These are phyloP conservation scores for Rhizophagus sp. DNA, from an alignment of 192 early-diverging fungal species.

Conservation along the genomic window DNA sequence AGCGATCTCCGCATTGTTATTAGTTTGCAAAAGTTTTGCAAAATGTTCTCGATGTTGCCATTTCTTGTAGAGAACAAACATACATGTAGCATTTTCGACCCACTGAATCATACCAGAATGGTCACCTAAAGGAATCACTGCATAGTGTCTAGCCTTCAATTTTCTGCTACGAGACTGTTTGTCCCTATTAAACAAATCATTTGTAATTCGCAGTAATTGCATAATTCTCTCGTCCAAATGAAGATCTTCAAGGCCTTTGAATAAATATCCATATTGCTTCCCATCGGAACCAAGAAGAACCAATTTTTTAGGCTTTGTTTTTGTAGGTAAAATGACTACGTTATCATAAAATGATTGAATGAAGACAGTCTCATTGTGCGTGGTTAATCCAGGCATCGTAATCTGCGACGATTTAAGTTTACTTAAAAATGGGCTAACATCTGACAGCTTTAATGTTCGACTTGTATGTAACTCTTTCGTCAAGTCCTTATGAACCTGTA, in stretches of 20 bases:
- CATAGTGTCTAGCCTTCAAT: conserved; percentile 50
- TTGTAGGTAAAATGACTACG: conserved; percentile 71
- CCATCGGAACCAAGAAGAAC: conserved; percentile 61
- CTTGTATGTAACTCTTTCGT: conserved; percentile 54
- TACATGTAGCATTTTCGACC: conserved; percentile 78
- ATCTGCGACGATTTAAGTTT: conserved; percentile 47
- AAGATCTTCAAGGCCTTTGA: conserved; percentile 93
- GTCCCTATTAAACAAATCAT: conserved; percentile 61
- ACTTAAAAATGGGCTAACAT: conserved; percentile 64
- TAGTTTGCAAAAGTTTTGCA: conserved; percentile 49
- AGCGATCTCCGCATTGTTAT: conserved; percentile 32
- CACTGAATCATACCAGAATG: conserved; percentile 93
- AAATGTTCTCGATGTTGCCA: conserved; percentile 76
- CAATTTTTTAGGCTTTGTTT: conserved; percentile 92
- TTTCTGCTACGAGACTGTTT: conserved; percentile 39
- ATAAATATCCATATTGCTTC: conserved; percentile 65
- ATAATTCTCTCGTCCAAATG: conserved; percentile 92
- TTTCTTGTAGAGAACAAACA: conserved; percentile 77
- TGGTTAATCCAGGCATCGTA: conserved; percentile 50
- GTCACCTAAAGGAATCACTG: conserved; percentile 87
- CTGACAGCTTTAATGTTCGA: conserved; percentile 53
- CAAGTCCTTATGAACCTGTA: conserved; percentile 57
- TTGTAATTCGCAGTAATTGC: conserved; percentile 69
- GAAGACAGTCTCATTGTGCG: conserved; percentile 31
- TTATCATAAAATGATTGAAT: conserved; percentile 55